phyloP scores from a whole-genome alignment of 441 rosid genomes.

The Populus hybrid region DNA sequence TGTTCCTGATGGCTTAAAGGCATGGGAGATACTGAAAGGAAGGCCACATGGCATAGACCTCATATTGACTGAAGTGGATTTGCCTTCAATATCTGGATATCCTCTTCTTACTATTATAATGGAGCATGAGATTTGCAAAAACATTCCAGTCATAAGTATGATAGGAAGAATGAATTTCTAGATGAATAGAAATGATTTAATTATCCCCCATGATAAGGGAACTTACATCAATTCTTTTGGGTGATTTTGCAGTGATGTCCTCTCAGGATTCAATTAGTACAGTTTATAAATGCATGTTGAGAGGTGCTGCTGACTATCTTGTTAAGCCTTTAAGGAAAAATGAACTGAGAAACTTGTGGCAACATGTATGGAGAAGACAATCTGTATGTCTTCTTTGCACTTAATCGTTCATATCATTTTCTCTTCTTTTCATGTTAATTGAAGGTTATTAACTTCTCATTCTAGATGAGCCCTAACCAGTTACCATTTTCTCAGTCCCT shows the following conservation, averaged over 20 bases:
- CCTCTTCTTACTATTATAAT: constrained; percentile 73
- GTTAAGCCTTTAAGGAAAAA: constrained; percentile 91
- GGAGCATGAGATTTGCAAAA: constrained; percentile 89
- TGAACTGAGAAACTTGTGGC: constrained; percentile 92
- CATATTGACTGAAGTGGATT: constrained; percentile 81
- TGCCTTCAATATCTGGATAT: constrained; percentile 86
- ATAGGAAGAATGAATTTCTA: constrained; percentile 1
- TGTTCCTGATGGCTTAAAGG: constrained; percentile 83
- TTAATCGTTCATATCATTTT: not conserved
- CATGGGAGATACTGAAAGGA: constrained; percentile 83
- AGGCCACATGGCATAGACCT: constrained; percentile 60
- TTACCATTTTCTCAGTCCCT: constrained; percentile 36
- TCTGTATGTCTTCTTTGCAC: constrained; percentile 42
- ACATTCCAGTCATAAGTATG: constrained; percentile 91
- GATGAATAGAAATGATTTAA: not conserved
- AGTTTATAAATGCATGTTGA: constrained; percentile 89
- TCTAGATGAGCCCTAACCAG: constrained; percentile 25
- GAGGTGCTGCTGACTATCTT: constrained; percentile 92
- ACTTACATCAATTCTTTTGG: constrained; percentile 8
- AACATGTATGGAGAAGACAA: constrained; percentile 95
- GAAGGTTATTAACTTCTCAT: not conserved
- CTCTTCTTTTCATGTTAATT: not conserved
- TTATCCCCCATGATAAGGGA: not conserved
- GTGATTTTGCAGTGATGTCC: constrained; percentile 87
- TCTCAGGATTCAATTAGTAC: constrained; percentile 72